Base-by-base conservation (phyloP, 2,329 filamentous ascomycete genomes). In the Camillea tinctor region DNA sequence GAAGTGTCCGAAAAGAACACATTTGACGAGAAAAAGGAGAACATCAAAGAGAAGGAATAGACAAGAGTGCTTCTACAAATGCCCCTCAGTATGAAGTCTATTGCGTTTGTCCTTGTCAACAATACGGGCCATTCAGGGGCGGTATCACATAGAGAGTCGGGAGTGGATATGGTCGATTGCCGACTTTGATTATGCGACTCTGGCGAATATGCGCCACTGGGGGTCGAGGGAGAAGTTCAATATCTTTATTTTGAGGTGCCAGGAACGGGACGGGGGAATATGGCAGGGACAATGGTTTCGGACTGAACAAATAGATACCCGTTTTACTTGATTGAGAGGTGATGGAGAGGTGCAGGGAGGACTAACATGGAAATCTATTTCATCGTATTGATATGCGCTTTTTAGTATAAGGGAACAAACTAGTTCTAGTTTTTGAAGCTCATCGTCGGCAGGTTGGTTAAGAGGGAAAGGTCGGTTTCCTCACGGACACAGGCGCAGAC, bases 1-100 rank as follows among this genome's bases (percentile, higher is more conserved):
- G 81, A 83, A 65, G 72, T 77, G 24, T 71, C 73, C 8, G 73
- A 75, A 63, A 76, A 64, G 26, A 60, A 58, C 11, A 61, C 65
- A 0, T 56, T 64, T 15, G 70, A 70, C 24, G 73, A 72, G 55
- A 74, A 72, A 65, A 72, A 71, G 19, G 71, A 71, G 26, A 68
- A 67, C 13, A 44, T 40, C 9, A 60, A 63, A 26, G 63, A 64
- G 55, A 64, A 53, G 56, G 59, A 63, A 40, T 62, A 62, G 56
- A 55, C 50, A n/a, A 11, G 49, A 50, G 48, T 13, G 40, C 20
- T 17, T 26, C 40, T 26, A 52, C 36, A 44, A 36, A 22, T 55
- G 36, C n/a, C 22, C 55, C 20, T 40, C 17, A 19, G n/a, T 30
- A 20, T 19, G 15, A 56, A 44, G 44, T 52, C 17, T 48, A 9